Conservation (phyloP, 139 green algal species). For the Volvox reticuliferus region DNA sequence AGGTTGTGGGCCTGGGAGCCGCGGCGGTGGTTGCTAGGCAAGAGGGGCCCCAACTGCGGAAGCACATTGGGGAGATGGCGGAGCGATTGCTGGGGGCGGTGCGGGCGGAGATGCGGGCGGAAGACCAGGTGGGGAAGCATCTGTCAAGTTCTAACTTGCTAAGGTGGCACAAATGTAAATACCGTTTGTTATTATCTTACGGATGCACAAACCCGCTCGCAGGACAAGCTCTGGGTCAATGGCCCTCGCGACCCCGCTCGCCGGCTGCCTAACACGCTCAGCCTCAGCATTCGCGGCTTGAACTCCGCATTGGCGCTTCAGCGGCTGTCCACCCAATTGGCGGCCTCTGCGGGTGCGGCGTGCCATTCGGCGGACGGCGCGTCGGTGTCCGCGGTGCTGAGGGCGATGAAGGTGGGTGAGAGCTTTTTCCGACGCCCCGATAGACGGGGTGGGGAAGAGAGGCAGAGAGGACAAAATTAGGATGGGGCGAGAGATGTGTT, state of each 20-base stretch:
- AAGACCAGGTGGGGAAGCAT: conserved; percentile 24
- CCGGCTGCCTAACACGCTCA: conserved; percentile 88
- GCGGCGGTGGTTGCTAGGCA: conserved; percentile 69
- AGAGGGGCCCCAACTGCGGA: conserved; percentile 48
- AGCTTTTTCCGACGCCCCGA: too few species aligned
- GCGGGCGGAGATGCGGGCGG: conserved; percentile 3
- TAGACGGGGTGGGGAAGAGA: too few species aligned
- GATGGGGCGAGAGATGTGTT: too few species aligned
- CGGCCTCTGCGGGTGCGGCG: conserved; percentile 79
- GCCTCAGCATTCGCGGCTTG: conserved; percentile 77
- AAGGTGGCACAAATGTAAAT: too few species aligned
- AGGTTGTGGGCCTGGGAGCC: conserved; percentile 72
- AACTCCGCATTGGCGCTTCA: conserved; percentile 50
- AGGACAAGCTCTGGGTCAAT: conserved; percentile 68
- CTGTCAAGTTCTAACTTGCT: too few species aligned
- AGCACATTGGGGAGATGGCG: conserved; percentile 74
- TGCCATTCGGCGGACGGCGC: conserved; percentile 71
- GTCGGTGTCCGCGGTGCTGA: conserved; percentile 58
- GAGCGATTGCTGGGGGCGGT: conserved; percentile 64
- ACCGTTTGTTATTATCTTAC: too few species aligned
- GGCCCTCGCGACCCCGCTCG: conserved; percentile 59
- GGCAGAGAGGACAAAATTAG: too few species aligned
- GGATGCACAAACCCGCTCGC: background rate
- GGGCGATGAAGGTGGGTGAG: conserved; percentile 39
- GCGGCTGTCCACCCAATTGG: conserved; percentile 65